Evolutionary conservation across 192 early-diverging fungal genomes (phyloP), one percentile per base, ranked within the genome.

Genomic region (Kickxella alabastrina): DNA sequence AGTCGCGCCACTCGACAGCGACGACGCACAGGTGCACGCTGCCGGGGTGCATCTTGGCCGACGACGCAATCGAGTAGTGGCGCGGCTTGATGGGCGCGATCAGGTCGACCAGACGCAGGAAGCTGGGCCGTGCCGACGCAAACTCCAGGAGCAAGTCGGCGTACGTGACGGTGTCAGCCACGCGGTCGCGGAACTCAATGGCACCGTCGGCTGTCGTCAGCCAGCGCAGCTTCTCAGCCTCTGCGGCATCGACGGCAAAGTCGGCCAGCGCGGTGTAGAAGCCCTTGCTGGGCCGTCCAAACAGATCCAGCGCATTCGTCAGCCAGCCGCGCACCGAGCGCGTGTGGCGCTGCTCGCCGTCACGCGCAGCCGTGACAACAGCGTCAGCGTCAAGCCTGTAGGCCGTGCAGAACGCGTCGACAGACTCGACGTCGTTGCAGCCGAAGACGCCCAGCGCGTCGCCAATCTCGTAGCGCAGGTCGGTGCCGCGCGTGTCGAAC

Each of bases 1-100:
- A 76, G 32, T 75, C 85, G 39, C 64, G 60, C 94, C 94, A 97
- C 52, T 93, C 92, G 10, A 95, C 94, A 12, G 89, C 83, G 15
- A 97, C 94, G 36, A 97, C 85, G 15, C 95, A 75, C 36, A 97
- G 73, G 71, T 97, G 94, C 10, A 97, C 92, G 45, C 80, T 81
- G 69, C 86, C 86, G 14, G 90, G 89, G 60, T 91, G 90, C 75
- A 92, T 84, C 64, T 80, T 86, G 62, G 85, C 83, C 6, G 89
- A 87, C 10, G 93, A 96, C 9, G 95, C 88, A 57, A 98, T 98
- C n/a, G 95, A 98, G 81, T 98, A 98, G 62, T 93, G 92, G 54
- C 95, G 86, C 36, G 95, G 92, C 70, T 96, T 98, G 80, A 96
- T 92, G 24, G 82, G 76, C 8, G 92, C 79, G 48, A 98, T 82